Base-by-base conservation (phyloP, 2,329 filamentous ascomycete species). In the Huntiella bhutanensis region DNA sequence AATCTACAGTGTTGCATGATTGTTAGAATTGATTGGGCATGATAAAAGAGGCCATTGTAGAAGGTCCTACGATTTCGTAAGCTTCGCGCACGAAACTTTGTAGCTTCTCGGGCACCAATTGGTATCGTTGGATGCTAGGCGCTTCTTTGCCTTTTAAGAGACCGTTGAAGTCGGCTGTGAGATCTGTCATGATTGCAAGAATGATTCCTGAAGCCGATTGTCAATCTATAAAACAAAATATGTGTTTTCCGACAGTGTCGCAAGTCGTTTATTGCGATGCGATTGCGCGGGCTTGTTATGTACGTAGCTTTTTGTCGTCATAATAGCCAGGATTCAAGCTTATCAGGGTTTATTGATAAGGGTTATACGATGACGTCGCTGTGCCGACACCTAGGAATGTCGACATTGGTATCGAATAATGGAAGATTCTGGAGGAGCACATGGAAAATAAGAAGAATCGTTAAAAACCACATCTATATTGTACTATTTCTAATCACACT, bases 11-110 rank as follows among this genome's bases (percentile, higher is more conserved):
- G 34, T 36, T 12, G 5, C 7, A n/a, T 36, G 12, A 11, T 36
- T 6, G 34, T 41, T 41, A 17, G 39, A 43, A 34, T n/a, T 28
- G 37, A 5, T 7, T 3, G 16, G n/a, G 3, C 1, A 10, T 40
- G 15, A 1, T 17, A 35, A 11, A 7, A 19, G 12, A 10, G 15
- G 4, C 16, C 1, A 40, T 28, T 39, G 33, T 37, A 46, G 12
- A 53, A 54, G 52, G 43, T 61, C 71, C 56, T 66, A 92, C 87
- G 61, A 96, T 95, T 59, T 81, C 76, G 63, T 93, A 91, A 45
- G 91, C 91, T 63, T 96, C 88, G 58, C 88, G 86, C 33, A 96
- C 67, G 59, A 96, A 98, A 55, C 82, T 81, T 59, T 95, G 83
- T 43, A 91, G 71, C 54, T 62, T 69, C 53, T 71, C 65, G 42